Percentiles rank a stretch among this genome's conserved stretches.
phyloP scores from a whole-genome alignment of 768 basidiomycete species.

The Lentinula lateritia region DNA sequence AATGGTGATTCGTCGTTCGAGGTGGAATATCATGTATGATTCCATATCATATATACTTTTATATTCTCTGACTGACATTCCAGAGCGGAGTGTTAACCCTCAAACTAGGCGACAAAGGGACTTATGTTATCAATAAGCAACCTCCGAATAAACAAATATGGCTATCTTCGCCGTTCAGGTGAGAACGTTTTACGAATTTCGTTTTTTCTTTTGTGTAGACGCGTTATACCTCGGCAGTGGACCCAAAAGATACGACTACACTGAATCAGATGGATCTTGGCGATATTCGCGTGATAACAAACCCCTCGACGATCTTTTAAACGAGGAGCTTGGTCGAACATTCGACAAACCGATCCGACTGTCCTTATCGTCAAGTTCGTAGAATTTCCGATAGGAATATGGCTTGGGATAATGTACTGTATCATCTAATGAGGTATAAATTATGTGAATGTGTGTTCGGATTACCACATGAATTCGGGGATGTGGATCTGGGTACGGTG shows the following conservation, averaged over 20 bases:
- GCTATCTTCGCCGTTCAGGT: conserved; percentile 89
- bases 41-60: no score
- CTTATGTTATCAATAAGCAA: conserved; percentile 96
- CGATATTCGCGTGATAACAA: conserved; percentile 66
- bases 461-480: background rate
- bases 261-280: conserved; percentile 55
- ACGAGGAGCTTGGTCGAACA: conserved; percentile 55
- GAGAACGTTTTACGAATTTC: conserved; percentile 12
- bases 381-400: no score
- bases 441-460: background rate
- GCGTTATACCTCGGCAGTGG: conserved; percentile 45
- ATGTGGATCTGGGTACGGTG: background rate
- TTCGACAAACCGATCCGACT: conserved; percentile 26
- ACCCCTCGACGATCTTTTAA: conserved; percentile 56
- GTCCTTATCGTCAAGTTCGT: background rate
- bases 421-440: conserved; percentile 2
- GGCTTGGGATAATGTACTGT: no score
- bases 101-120: conserved; percentile 67
- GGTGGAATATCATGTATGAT: conserved; percentile 81
- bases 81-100: conserved; percentile 92
- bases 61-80: background rate
- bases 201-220: background rate
- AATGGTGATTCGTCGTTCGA: conserved; percentile 55
- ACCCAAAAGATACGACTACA: conserved; percentile 88
- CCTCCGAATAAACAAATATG: conserved; percentile 97